phyloP scores from a whole-genome alignment of 352 stramenopile genomes.

The Pythium brachiatum region DNA sequence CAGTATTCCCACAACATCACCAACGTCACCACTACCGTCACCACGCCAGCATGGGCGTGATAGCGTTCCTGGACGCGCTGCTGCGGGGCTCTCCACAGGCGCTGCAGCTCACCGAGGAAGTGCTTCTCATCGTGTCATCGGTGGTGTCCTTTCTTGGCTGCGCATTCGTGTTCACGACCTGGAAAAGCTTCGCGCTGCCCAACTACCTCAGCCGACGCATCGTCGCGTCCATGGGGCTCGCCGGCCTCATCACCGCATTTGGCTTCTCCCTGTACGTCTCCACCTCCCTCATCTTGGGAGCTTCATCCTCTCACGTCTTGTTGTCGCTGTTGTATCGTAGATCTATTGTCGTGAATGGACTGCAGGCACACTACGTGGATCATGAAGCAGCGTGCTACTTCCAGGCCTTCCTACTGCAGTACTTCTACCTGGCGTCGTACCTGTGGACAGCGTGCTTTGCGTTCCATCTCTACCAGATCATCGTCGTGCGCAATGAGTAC shows the following conservation, averaged over 20 bases:
- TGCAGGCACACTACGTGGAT: conserved; percentile 37
- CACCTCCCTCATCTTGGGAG: neutral
- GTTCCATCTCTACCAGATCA: conserved; percentile 87
- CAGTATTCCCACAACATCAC: too few relatives aligned
- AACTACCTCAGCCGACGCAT: conserved; percentile 74
- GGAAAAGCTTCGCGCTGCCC: conserved; percentile 58
- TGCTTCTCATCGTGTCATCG: conserved; percentile 50
- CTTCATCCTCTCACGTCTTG: neutral
- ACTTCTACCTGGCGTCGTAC: conserved; percentile 81
- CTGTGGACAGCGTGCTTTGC: conserved; percentile 84
- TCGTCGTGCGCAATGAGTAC: conserved; percentile 79
- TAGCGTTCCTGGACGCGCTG: conserved; percentile 4
- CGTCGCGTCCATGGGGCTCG: conserved; percentile 63
- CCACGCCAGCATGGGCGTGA: neutral
- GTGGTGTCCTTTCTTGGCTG: conserved; percentile 65
- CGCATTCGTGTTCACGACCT: conserved; percentile 64
- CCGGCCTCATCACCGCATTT: conserved; percentile 54
- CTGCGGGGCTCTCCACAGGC: conserved; percentile 4
- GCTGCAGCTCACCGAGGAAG: conserved; percentile 41
- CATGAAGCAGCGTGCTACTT: conserved; percentile 60
- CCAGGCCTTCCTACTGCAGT: conserved; percentile 70
- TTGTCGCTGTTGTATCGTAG: conserved; percentile 20
- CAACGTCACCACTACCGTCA: neutral
- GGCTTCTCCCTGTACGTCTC: conserved; percentile 54
- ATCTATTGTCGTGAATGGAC: conserved; percentile 57